Evolutionary conservation across 805 yeast genomes (phyloP), one percentile per base, ranked within the genome.

Genomic region (Candida rishiriensis): DNA sequence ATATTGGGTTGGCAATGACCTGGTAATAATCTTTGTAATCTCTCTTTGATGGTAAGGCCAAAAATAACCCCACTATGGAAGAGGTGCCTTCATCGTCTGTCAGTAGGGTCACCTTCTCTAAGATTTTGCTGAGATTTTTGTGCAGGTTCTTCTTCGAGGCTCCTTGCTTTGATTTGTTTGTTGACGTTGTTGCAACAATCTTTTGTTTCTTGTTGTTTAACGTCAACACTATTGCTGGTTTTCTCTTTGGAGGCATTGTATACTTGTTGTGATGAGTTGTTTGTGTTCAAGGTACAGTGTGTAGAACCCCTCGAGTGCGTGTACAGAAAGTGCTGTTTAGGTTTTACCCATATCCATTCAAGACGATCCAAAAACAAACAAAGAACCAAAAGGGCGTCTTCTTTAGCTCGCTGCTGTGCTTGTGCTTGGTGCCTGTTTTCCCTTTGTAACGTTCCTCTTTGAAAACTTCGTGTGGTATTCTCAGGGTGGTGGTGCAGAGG

Each of bases 1-100:
- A 83, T 3, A 85, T 78, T 2, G 96, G 95, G 17, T 66, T 65
- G 42, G 69, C 65, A 37, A 87, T 79, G 43, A 79, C 68, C 45
- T 77, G 74, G 59, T 83, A 87, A 61, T 88, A 89, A 59, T 88
- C 95, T 0, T 96, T 89, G 57, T 85, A 88, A 38, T 77, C 64
- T 58, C 83, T 81, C 52, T 81, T 78, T 21, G 85, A 75, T 8
- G 96, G 97, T 33, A 88, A 70, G 52, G 78, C 81, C 49, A 81
- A 61, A 64, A 89, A 88, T 61, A 79, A 77, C 51, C 73, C 65
- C 33, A 66, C 47, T 42, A 70, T 55, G 60, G 41, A 65, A 62
- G 49, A 66, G 5, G 33, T 38, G 16, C 38, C 47, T 59, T 70
- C 49, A 56, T 65, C 72, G 46, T 64, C 70, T 30, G 59, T 52